Percentiles rank a stretch among this genome's conserved stretches.
Conservation (phyloP, 73 alveolate genomes). For the Paramecium octaurelia region DNA sequence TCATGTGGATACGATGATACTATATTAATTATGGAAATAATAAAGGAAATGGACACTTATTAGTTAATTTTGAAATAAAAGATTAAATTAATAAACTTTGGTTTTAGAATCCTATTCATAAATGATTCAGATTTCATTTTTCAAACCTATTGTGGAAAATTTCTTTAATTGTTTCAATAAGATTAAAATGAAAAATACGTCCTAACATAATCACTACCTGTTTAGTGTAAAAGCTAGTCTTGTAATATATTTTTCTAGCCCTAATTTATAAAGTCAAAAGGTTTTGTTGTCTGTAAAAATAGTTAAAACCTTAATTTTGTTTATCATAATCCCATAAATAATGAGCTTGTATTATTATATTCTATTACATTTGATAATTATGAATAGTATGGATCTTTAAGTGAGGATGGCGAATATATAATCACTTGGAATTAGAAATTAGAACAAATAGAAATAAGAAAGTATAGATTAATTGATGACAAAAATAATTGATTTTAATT, state of each 20-base stretch:
- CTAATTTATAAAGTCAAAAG: not conserved
- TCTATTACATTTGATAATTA: not conserved
- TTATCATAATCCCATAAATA: not conserved
- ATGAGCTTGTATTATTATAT: not conserved
- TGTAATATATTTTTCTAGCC: not conserved
- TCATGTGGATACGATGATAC: not conserved
- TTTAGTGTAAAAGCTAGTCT: not conserved
- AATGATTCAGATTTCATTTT: not conserved
- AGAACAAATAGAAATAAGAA: not conserved
- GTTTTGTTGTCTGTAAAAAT: not conserved
- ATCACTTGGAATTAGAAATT: not conserved
- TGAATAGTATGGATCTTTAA: not conserved
- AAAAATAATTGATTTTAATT: not conserved
- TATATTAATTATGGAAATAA: not conserved
- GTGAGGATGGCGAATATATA: not conserved
- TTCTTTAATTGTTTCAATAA: not conserved
- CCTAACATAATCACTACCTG: not conserved
- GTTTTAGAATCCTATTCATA: not conserved
- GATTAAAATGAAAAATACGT: no score
- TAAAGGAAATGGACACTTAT: not conserved
- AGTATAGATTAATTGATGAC: no score
- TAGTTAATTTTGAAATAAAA: no score
- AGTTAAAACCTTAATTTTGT: not conserved
- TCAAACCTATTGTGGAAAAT: not conserved
- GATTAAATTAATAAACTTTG: not conserved